A percentile compares a stretch with the other conserved stretches of the same genome.
Conservation (phyloP, 257 asterid genomes). For the Nicotiana paniculata region DNA sequence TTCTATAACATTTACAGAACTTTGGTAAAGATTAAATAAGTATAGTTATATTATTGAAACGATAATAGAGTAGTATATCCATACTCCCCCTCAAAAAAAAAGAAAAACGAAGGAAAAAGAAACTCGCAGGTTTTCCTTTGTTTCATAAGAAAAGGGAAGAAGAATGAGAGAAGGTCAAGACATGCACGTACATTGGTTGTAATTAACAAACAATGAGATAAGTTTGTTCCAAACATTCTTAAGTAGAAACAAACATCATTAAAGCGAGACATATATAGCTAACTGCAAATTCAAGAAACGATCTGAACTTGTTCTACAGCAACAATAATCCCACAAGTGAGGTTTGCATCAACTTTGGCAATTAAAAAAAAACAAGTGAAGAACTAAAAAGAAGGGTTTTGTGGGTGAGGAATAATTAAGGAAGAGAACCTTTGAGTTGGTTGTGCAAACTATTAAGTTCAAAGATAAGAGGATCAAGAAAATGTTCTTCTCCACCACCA, state of each 20-base stretch:
- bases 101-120: too few relatives aligned
- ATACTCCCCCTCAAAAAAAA: neutral
- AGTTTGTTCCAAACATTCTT: too few relatives aligned
- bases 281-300: neutral
- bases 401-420: neutral
- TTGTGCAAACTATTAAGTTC: constrained; percentile 72
- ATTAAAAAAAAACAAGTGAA: neutral
- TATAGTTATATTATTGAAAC: too few relatives aligned
- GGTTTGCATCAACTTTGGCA: neutral
- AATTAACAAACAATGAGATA: too few relatives aligned
- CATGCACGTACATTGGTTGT: too few relatives aligned
- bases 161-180: too few relatives aligned
- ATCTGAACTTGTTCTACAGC: neutral
- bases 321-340: too few relatives aligned
- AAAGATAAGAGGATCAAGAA: constrained; percentile 62
- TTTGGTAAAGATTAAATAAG: too few relatives aligned
- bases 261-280: too few relatives aligned
- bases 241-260: too few relatives aligned
- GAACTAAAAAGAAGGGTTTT: neutral
- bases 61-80: neutral
- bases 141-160: neutral
- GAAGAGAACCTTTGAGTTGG: constrained; percentile 61
- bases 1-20: too few relatives aligned
- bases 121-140: neutral
- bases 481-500: constrained; percentile 31